Evolutionary conservation across 345 rosid genomes (phyloP).

Genomic region (Camelina sativa): DNA sequence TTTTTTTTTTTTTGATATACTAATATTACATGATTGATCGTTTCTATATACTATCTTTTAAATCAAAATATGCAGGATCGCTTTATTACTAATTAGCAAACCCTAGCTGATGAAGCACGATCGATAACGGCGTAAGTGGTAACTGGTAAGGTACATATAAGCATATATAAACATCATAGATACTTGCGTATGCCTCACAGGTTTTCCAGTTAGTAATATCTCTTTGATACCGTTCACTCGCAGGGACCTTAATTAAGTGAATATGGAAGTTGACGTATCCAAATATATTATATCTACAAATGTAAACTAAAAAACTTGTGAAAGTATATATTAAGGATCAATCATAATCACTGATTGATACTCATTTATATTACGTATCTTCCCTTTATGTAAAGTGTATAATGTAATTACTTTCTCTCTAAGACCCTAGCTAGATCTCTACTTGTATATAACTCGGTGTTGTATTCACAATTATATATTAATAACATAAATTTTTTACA

Average conservation of each 20-base stretch:
- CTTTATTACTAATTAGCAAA: constrained; percentile 53
- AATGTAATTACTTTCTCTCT: no score
- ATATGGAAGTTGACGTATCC: constrained; percentile 14
- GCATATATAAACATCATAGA: neutral
- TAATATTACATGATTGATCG: neutral
- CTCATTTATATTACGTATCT: no score
- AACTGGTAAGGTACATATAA: constrained; percentile 28
- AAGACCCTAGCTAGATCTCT: no score
- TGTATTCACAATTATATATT: no score
- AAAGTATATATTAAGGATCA: neutral
- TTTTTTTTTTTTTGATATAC: neutral
- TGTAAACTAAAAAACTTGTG: neutral
- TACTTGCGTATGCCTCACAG: neutral
- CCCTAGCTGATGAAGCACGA: constrained; percentile 15
- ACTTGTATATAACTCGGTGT: no score
- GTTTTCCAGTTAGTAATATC: neutral
- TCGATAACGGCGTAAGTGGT: constrained; percentile 4
- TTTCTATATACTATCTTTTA: neutral
- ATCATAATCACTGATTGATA: no score
- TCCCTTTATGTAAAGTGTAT: no score
- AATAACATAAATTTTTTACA: no score
- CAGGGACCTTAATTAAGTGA: constrained; percentile 32
- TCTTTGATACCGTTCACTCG: constrained; percentile 2
- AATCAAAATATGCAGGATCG: constrained; percentile 51
- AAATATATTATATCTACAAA: neutral